Evolutionary conservation across 768 basidiomycete genomes (phyloP).

Genomic region (Gloeopeniophorella convolvens): DNA sequence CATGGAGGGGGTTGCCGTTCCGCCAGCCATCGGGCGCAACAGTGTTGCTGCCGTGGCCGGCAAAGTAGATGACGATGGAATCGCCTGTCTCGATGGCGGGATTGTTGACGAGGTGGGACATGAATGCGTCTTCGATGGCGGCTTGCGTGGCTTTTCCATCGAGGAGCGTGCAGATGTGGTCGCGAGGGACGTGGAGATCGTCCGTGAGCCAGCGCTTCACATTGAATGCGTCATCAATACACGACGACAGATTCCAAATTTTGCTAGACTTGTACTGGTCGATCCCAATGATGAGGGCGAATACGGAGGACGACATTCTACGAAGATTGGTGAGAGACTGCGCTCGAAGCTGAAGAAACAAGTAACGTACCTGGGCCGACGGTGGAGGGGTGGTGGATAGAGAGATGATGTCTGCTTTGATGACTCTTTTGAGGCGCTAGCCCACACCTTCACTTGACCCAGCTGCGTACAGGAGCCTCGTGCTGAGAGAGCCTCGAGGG

Average conservation of each 20-base stretch:
- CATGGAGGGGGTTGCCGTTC: constrained; percentile 34
- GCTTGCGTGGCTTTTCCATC: constrained; percentile 56
- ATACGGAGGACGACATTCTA: constrained; percentile 42
- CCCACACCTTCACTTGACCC: background rate
- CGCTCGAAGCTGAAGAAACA: background rate
- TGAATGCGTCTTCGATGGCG: constrained; percentile 54
- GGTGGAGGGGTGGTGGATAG: background rate
- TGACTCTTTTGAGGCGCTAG: constrained; percentile 8
- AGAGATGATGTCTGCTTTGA: background rate
- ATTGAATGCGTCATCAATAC: constrained; percentile 55
- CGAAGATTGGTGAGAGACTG: background rate
- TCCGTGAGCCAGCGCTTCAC: constrained; percentile 52
- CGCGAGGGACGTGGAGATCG: constrained; percentile 49
- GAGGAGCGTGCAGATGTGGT: constrained; percentile 50
- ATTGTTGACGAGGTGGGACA: constrained; percentile 59
- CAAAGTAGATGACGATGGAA: constrained; percentile 63
- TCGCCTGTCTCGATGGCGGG: constrained; percentile 52
- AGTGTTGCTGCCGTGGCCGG: constrained; percentile 62
- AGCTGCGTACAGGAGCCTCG: background rate
- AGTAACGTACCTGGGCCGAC: background rate
- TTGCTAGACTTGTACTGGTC: constrained; percentile 55
- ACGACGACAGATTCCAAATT: constrained; percentile 62
- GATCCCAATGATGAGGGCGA: constrained; percentile 63
- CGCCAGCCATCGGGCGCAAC: constrained; percentile 58
- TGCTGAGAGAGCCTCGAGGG: background rate